Evolutionary conservation across 768 basidiomycete genomes (phyloP), one percentile per base, ranked within the genome.

Genomic region (Trichaptum fuscoviolaceum): DNA sequence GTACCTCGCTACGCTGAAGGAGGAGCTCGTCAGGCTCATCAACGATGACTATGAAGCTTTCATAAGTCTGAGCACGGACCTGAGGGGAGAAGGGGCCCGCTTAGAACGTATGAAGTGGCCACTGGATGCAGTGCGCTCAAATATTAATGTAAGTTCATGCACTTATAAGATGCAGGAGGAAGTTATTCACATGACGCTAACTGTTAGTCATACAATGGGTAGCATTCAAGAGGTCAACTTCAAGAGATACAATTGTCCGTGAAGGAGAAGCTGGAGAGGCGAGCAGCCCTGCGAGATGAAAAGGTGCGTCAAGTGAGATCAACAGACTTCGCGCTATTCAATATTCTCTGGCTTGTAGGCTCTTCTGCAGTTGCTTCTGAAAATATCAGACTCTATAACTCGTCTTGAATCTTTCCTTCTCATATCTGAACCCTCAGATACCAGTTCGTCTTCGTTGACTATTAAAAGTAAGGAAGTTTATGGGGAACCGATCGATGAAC

Each of bases 1-100:
- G 64, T 98, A 98, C 75, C 81, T 94, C 67, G 85, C 86, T 0
- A 80, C 83, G 10, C 78, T 99, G 69, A 95, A 96, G 76, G 93
- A 96, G 75, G 96, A 97, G 75, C 84, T 99, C 36, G 95, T 99
- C 34, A 88, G 88, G 72, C 87, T 99, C 72, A 97, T 99, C 75
- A 99, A 99, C 77, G 91, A 95, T 71, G 97, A 99, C 78, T 99
- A 99, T 73, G 95, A 95, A 75, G 95, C 95, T 17, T 99, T 99
- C 75, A 96, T 99, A 72, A 94, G 92, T 71, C 82, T 99, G 34
- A 96, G 96, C 69, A 95, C 96, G 2, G 95, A 98, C 71, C 75
- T 99, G 69, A 84, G 88, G 70, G 94, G 91, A 58, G 96, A 98
- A 77, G 91, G 92, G 2, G 80, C 82, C 52, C 82, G 93, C 69